Conservation (phyloP, 73 alveolate genomes). For the Tetrahymena borealis region DNA sequence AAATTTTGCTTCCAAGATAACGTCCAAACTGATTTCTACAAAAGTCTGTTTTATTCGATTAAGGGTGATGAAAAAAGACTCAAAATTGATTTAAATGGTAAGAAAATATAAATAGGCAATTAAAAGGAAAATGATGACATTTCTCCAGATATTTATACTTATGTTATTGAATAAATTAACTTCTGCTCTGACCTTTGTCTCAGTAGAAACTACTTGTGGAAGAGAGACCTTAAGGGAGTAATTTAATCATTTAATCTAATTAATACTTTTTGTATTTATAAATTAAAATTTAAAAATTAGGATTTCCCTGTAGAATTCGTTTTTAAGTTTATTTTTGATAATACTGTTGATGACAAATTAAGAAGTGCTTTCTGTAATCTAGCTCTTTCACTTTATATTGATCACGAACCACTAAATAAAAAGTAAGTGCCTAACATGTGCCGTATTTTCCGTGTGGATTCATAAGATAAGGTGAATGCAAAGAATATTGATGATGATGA, state of each 20-base stretch:
- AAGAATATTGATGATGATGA: neutral
- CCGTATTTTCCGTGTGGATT: neutral
- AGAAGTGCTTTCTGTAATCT: constrained; percentile 33
- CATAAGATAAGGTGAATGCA: neutral
- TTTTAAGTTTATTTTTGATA: constrained; percentile 16
- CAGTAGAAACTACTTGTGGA: constrained; percentile 39
- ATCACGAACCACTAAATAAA: constrained; percentile 36
- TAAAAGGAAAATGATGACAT: constrained; percentile 2
- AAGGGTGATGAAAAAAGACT: neutral
- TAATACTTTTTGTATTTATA: neutral
- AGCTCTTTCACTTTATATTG: constrained; percentile 24
- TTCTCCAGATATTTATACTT: neutral
- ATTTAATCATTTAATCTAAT: neutral
- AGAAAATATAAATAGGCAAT: neutral
- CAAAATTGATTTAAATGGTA: neutral
- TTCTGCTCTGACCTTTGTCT: constrained; percentile 29
- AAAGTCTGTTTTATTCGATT: constrained; percentile 1
- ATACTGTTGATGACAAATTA: neutral
- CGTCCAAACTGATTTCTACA: neutral
- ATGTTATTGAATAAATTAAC: constrained; percentile 11
- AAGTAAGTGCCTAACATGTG: constrained; percentile 37
- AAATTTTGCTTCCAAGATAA: neutral
- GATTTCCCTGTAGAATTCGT: constrained; percentile 14
- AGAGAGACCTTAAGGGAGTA: neutral
- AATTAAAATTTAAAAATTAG: neutral